Evolutionary conservation across 2,329 filamentous ascomycete genomes (phyloP).

Genomic region (Phialemonium atrogriseum): DNA sequence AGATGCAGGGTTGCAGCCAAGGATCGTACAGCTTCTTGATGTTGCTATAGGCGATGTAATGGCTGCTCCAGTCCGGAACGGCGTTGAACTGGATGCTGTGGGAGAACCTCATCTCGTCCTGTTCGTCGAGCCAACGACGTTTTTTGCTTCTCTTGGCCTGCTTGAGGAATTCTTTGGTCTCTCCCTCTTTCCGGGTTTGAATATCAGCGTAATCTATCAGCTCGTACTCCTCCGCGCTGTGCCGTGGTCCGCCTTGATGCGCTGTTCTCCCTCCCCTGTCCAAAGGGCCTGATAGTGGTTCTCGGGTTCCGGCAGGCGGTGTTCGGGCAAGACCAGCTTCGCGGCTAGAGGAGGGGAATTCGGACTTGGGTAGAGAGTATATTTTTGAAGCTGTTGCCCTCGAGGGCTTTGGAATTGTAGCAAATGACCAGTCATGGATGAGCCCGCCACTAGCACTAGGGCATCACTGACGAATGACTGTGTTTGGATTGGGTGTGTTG

Average conservation of each 20-base stretch:
- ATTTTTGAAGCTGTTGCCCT: no score
- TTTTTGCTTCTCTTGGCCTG: constrained; percentile 50
- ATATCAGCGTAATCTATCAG: constrained; percentile 30
- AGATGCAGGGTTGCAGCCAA: no score
- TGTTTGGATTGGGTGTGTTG: no score
- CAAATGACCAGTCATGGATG: no score
- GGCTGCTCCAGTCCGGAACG: constrained; percentile 97
- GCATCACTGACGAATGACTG: no score
- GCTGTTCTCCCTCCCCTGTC: constrained; percentile 3
- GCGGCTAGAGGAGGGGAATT: constrained; percentile 2
- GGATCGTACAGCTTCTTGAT: constrained; percentile 96
- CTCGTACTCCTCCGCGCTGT: constrained; percentile 24
- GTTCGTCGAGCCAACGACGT: constrained; percentile 60
- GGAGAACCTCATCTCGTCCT: constrained; percentile 97
- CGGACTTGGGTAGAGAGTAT: no score
- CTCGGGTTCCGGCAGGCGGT: constrained; percentile 1
- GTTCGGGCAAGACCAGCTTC: no score
- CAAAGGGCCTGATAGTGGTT: not conserved
- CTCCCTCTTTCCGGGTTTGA: constrained; percentile 16
- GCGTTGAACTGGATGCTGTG: constrained; percentile 99
- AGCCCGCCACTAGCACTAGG: no score
- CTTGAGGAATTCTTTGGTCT: constrained; percentile 11
- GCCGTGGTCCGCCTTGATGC: no score
- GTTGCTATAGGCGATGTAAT: constrained; percentile 98
- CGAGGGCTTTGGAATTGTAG: no score